Evolutionary conservation across 257 asterid species (phyloP).

Genomic region (Scutellaria minor): DNA sequence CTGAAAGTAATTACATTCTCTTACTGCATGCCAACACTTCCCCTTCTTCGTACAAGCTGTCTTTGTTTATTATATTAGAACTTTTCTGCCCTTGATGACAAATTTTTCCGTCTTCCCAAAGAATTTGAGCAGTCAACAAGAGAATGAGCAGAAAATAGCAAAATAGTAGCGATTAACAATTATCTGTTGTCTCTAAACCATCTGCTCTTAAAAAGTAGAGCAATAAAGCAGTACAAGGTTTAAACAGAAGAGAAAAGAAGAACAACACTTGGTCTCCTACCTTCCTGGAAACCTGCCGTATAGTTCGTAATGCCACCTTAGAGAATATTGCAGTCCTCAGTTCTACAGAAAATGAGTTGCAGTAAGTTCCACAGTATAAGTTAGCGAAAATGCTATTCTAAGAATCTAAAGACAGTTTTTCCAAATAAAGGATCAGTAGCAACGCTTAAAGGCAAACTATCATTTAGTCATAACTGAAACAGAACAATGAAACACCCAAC

Average conservation of each 20-base stretch:
- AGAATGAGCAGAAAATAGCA: conserved; percentile 12
- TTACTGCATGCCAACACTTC: not conserved
- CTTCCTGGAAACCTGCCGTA: conserved; percentile 91
- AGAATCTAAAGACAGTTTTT: conserved; percentile 19
- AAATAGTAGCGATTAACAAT: not conserved
- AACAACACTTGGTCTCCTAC: conserved; percentile 44
- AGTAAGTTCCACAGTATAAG: conserved; percentile 32
- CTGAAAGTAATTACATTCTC: not conserved
- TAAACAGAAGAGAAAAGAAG: not conserved
- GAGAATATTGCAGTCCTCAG: conserved; percentile 94
- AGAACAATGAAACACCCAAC: conserved; percentile 24
- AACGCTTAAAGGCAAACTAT: conserved; percentile 3
- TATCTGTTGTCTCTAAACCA: conserved; percentile 6
- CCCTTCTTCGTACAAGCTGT: conserved; percentile 5
- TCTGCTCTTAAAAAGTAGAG: conserved; percentile 12
- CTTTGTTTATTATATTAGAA: not conserved
- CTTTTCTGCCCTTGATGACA: not conserved
- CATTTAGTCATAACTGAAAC: not conserved
- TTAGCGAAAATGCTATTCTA: not conserved
- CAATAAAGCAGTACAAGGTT: conserved; percentile 13
- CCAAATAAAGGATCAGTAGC: not conserved
- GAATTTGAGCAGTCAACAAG: conserved; percentile 20
- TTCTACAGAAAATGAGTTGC: conserved; percentile 52
- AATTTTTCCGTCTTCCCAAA: not conserved
- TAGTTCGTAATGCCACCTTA: conserved; percentile 92